These are phyloP conservation scores for Paramecium sonneborni DNA, from an alignment of 73 alveolate genomes.

Conservation along the genomic window DNA sequence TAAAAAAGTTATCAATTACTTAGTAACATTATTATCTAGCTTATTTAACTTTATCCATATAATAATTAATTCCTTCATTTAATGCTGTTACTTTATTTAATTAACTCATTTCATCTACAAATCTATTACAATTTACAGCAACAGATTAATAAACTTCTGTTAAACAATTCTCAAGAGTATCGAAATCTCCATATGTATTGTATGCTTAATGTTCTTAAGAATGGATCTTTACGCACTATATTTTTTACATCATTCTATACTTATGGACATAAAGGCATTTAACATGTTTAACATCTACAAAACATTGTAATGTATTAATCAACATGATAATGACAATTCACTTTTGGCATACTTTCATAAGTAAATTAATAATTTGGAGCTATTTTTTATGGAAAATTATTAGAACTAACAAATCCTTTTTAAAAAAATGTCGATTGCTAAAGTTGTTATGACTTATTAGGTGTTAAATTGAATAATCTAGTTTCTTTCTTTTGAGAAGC, in stretches of 20 bases:
- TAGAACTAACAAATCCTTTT: neutral
- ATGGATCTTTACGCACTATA: conserved; percentile 40
- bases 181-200: conserved; percentile 40
- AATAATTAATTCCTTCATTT: neutral
- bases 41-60: conserved; percentile 36
- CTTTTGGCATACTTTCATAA: conserved; percentile 53
- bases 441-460: neutral
- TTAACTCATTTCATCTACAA: conserved; percentile 20
- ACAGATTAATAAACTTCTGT: conserved; percentile 13
- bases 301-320: conserved; percentile 50
- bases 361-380: conserved; percentile 14
- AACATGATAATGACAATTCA: conserved; percentile 31
- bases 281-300: conserved; percentile 29
- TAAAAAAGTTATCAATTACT: conserved; percentile 38
- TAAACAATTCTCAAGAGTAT: conserved; percentile 33
- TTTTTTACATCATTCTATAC: neutral
- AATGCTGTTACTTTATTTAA: neutral
- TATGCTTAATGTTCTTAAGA: conserved; percentile 51
- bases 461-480: conserved; percentile 1
- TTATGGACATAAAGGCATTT: conserved; percentile 51
- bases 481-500: neutral
- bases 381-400: conserved; percentile 2
- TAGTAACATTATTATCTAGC: conserved; percentile 20
- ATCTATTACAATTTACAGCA: neutral
- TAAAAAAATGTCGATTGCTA: conserved; percentile 11